Evolutionary conservation across 1,139 yeast genomes (phyloP), one percentile per base, ranked within the genome.

Genomic region (Kurtzmaniella quercitrusa): DNA sequence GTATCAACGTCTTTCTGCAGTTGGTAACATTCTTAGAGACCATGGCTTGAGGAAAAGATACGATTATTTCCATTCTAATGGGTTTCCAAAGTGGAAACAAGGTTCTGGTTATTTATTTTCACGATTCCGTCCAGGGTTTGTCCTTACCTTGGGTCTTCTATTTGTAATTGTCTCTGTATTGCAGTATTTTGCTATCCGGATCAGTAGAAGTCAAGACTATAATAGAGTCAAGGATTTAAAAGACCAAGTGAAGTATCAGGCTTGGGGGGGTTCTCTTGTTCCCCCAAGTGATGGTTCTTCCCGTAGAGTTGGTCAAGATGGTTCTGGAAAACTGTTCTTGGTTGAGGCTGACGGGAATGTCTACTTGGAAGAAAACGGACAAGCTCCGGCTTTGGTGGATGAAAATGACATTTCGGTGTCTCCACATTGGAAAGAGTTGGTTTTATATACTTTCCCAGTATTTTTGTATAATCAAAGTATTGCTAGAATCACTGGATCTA

Each of bases 1-100:
- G 41, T 91, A 84, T 60, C 86, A 90, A 51, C 68, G 93, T 36
- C 73, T 91, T 41, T 85, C 93, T 19, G 64, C 81, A 25, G 89
- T 88, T 16, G 85, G 89, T 40, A 79, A 85, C 55, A 82, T 90
- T 45, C 73, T 91, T 47, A 70, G 90, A 48, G 76, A 72, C 46
- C 76, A 78, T 41, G 72, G 79, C 9, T 74, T 77, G 46, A 79
- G 85, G 48, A 84, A 82, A 50, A 73, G 93, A 15, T 93, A 93
- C 60, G 98, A 93, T 61, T 91, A 82, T 62, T 93, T 88, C 64
- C 69, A 86, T 46, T 71, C 77, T 34, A 79, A 82, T 52, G 99
- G 98, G 3, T 93, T 93, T 64, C 99, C 98, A 4, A 74, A 75
- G 47, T 88, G 87, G 79, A 81, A 77, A 46, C 36, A 31, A 10